Evolutionary conservation across 257 asterid species (phyloP), one percentile per base, ranked within the genome.

Genomic region (Forsythia viridissima): DNA sequence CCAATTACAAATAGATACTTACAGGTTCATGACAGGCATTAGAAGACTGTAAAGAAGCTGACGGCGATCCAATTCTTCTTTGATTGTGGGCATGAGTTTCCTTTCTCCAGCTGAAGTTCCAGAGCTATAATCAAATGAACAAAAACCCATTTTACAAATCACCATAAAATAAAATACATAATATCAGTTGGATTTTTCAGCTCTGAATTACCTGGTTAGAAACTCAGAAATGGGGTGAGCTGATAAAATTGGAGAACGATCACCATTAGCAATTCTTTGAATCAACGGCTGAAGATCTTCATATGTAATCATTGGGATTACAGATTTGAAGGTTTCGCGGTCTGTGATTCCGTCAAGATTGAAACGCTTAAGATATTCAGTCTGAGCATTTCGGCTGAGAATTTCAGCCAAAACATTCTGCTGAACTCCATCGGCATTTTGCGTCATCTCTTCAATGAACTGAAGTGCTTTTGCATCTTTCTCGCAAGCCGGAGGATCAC

Each of bases 71-170:
- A 61, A 39, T 21, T 87, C 91, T 61, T 87, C 82, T 44, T 75
- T 41, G 43, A 82, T 85, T 3, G 82, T 77, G 0, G 91, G 91
- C 74, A 87, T 87, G 61, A 83, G 77, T 61, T 87, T 87, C 42
- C 83, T 79, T 51, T 87, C 88, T 12, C 91, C 91, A 24, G 85
- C 87, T 38, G 89, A 83, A 42, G 91, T 87, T 41, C 89, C 87
- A 20, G 89, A 83, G 71, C 89, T 86, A 48, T 61, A 6, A 21
- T 44, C 16, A 40, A 44, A 34, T 6, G 15, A 38, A 41, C 37
- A 18, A n/a, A 16, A 18, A 44, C 65, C 65, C 30, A 55, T 16
- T 18, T 55, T n/a, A 55, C 8, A 55, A n/a, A 55, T 5, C 16
- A 51, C 6, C 2, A 51, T n/a, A 55, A 55, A 4, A 55, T 3